phyloP scores from a whole-genome alignment of 495 filamentous ascomycete species.

The Aspergillus bridgeri region DNA sequence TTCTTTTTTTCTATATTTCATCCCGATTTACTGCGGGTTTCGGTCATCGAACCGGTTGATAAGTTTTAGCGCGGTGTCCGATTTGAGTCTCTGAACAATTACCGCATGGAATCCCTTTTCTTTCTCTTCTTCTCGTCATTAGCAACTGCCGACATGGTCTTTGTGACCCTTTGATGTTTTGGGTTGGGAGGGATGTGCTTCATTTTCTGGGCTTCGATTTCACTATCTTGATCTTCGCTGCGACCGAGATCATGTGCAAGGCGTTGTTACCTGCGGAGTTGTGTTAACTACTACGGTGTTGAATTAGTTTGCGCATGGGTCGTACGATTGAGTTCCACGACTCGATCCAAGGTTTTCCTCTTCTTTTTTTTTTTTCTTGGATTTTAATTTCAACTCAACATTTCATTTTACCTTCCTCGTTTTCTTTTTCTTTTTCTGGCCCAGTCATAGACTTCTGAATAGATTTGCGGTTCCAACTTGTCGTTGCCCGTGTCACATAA shows the following conservation, averaged over 20 bases:
- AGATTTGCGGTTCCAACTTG: slow-evolving; percentile 10
- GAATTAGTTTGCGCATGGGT: background rate
- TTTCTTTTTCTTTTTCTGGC: slow-evolving; percentile 1
- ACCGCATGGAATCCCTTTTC: slow-evolving; percentile 4
- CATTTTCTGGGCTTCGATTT: slow-evolving; percentile 10
- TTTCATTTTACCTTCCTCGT: background rate
- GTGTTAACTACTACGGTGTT: background rate
- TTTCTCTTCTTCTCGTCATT: background rate
- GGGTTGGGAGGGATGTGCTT: slow-evolving; percentile 15
- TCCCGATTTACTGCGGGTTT: background rate
- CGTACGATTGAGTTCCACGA: background rate
- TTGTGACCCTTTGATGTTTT: slow-evolving; percentile 9
- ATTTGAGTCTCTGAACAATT: slow-evolving; percentile 16
- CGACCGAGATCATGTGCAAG: slow-evolving; percentile 13
- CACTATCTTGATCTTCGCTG: background rate
- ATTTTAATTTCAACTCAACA: slow-evolving; percentile 4
- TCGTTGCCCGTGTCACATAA: slow-evolving; percentile 22
- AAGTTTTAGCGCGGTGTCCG: slow-evolving; percentile 32
- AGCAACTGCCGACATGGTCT: slow-evolving; percentile 12
- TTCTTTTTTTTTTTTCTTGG: slow-evolving; percentile 3
- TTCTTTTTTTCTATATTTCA: too few species aligned
- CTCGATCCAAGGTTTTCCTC: slow-evolving; percentile 9
- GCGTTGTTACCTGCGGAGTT: slow-evolving; percentile 20
- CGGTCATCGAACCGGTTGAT: slow-evolving; percentile 14
- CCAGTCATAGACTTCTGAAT: slow-evolving; percentile 11